Evolutionary conservation across 2,329 filamentous ascomycete species (phyloP), one percentile per base, ranked within the genome.

Genomic region (Colletotrichum lini): DNA sequence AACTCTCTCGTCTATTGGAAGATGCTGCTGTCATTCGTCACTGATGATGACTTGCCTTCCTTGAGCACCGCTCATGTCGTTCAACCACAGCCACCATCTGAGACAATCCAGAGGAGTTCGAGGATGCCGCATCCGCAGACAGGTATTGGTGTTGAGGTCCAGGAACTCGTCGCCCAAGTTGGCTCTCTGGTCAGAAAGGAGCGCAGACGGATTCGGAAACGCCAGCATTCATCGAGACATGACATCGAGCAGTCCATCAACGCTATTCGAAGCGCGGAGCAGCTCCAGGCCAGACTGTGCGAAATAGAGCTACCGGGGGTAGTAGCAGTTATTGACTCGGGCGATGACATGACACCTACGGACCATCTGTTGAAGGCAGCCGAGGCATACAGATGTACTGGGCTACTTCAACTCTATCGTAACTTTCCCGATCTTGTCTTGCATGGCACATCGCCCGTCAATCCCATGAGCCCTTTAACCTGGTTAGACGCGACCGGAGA

Each of bases 341-440:
- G 76, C 13, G 76, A 78, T 12, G 73, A 76, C 6, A 64, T 72
- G 67, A 78, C 77, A 3, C 76, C 77, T 0, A 73, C 76, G 2
- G 57, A 44, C 16, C 78, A 79, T 64, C 67, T 79, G 0, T 66
- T 79, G 0, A 75, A 69, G 4, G 68, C 77, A 49, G 76, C 77
- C 4, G 78, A 79, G 56, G 77, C 76, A 7, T 79, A 79, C 54
- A 53, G 78, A n/a, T 77, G 75, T 18, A 77, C 75, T 0, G 76
- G 78, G 0, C 59, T 78, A 2, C 63, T 79, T 10, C 76, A 79
- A 45, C 65, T 79, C 18, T 79, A 78, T 21, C 73, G 76, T 9
- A 77, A 77, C 38, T 85, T 85, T 65, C 83, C 84, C 1, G 80
- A 82, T 38, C 77, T 84, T 35, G 76, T 85, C 13, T 9, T 77